Evolutionary conservation across 108 stramenopile species (phyloP).

Genomic region (Nitzschia sp.): DNA sequence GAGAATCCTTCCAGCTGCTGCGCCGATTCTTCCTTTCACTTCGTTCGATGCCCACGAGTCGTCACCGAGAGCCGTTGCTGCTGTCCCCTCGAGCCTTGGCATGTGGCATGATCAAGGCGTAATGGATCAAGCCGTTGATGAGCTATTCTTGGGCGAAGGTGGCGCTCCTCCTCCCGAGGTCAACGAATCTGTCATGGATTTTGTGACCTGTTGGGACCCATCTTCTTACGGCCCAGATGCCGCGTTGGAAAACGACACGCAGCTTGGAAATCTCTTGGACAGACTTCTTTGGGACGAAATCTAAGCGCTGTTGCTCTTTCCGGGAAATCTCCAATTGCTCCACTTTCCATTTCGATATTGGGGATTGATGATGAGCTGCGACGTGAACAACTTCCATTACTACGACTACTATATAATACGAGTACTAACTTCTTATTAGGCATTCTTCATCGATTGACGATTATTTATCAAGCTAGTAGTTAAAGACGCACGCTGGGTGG

Average conservation of each 20-base stretch:
- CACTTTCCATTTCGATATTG: too few relatives aligned
- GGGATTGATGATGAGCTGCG: too few relatives aligned
- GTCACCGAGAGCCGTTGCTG: not conserved
- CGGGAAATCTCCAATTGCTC: too few relatives aligned
- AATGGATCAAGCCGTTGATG: constrained; percentile 39
- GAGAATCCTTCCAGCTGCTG: not conserved
- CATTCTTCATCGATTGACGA: too few relatives aligned
- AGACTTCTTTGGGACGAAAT: constrained; percentile 11
- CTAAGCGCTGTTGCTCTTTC: not conserved
- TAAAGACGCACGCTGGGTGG: too few relatives aligned
- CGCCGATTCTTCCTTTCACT: not conserved
- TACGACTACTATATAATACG: too few relatives aligned
- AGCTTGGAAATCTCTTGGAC: constrained; percentile 35
- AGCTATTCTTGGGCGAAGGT: constrained; percentile 19
- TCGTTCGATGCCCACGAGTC: not conserved
- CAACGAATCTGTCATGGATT: constrained; percentile 20
- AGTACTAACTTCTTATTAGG: too few relatives aligned
- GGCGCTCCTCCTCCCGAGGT: not conserved
- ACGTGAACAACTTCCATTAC: too few relatives aligned
- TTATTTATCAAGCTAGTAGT: too few relatives aligned
- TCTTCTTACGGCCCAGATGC: constrained; percentile 5
- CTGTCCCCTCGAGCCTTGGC: not conserved
- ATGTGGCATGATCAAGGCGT: constrained; percentile 6
- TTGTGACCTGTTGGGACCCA: constrained; percentile 37
- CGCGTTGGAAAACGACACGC: constrained; percentile 24